Base-by-base conservation (phyloP, 202 grass and related monocot species). In the Zizania palustris region DNA sequence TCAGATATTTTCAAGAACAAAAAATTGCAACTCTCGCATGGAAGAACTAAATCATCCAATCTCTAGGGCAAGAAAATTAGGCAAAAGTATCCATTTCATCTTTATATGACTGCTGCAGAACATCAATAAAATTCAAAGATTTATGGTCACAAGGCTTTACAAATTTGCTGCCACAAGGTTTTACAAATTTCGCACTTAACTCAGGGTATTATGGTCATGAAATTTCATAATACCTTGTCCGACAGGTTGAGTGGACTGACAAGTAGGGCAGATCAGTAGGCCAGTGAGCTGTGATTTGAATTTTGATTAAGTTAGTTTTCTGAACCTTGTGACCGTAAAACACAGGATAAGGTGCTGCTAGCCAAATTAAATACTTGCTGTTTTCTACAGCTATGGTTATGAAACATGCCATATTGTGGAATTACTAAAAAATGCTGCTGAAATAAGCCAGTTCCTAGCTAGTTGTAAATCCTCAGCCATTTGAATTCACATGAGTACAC, bases 371-470 rank as follows among this genome's bases (percentile, higher is more conserved):
- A 54, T 54, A 19, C 16, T 1, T 1, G 13, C 48, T 1, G 0
- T 16, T 50, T 50, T 50, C 48, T 50, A 50, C 50, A 9, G n/a
- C n/a, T 54, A 54, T 54, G 50, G 6, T 16, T 16, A 19, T n/a
- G 18, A 54, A 54, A 54, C 50, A 51, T 6, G 5, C 9, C 49
- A 19, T 54, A 19, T 54, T 8, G 50, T 54, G 6, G 16, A 8
- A 54, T 54, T 55, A 55, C 51, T 51, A n/a, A 51, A n/a, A n/a
- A 28, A 28, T 28, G 28, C 28, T 28, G 28, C 15, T 20, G 42
- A 48, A 45, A 74, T 16, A 8, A 6, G 14, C 44, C 15, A 74
- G 56, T 75, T 75, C 58, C 58, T 4, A 49, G 6, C 62, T 75
- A 49, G 6, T 63, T 75, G 43, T 63, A 11, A 61, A 63, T 34